Evolutionary conservation across 805 yeast species (phyloP), one percentile per base, ranked within the genome.

Genomic region (Lipomyces japonicus): DNA sequence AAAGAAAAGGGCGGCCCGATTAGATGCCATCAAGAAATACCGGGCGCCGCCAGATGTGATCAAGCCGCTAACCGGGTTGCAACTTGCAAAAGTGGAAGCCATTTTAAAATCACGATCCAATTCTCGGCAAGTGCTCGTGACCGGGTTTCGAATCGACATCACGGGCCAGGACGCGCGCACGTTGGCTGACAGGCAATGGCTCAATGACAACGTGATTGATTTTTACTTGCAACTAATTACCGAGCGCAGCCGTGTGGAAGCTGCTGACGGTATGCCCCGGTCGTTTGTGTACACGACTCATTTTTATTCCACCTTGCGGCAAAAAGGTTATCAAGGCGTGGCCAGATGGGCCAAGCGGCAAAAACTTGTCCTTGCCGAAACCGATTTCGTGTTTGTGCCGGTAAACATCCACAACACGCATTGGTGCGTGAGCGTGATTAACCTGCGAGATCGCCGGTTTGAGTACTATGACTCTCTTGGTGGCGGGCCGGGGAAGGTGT

Each of bases 191-290:
- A 74, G 83, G 3, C 69, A 75, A 35, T 93, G 98, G 98, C 74
- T 93, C 26, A 93, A 93, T 64, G 98, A 93, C 67, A 86, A 82
- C 39, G 76, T 93, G 3, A 90, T 93, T 51, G 97, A 93, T 63
- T 83, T 81, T 60, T 91, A 84, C 64, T 71, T 90, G 61, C 72
- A 73, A 39, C 60, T 83, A 58, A 68, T 82, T 4, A 71, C 78
- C 2, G 73, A 74, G 3, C 63, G 77, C 22, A 63, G 74, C 9
- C 69, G 70, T 42, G 59, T 65, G 2, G 54, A 70, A 21, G 69
- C 67, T 18, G 57, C 58, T 49, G 2, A 37, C 19, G 40, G 46
- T 61, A 16, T 51, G 2, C 59, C 62, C 1, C 65, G 68, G 24
- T 71, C 79, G 1, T 87, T 80, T 61, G 81, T 83, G 2, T 93